A percentile compares a stretch with the other conserved stretches of the same genome.
These are phyloP conservation scores for Ulota crispa DNA, from an alignment of 225 moss, liverwort and hornwort genomes.

Conservation along the genomic window DNA sequence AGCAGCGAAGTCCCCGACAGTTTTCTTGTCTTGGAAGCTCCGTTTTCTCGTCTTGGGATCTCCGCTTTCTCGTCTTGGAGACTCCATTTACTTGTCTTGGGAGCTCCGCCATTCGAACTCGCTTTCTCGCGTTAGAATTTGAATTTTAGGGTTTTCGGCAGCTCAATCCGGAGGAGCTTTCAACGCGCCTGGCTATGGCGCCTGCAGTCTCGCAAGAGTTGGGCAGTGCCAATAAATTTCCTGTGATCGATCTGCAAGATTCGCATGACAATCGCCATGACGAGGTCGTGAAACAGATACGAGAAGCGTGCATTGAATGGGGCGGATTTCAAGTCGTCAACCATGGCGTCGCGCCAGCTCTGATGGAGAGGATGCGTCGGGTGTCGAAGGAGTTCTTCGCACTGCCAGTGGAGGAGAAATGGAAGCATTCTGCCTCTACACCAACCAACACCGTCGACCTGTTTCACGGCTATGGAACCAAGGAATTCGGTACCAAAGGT, in stretches of 20 bases:
- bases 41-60: too few species aligned
- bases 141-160: background rate
- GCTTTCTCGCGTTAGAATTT: background rate
- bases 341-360: conserved; percentile 39
- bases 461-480: conserved; percentile 45
- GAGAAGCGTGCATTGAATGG: conserved; percentile 37
- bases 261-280: conserved; percentile 20
- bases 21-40: too few species aligned
- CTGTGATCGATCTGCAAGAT: conserved; percentile 43
- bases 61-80: too few species aligned
- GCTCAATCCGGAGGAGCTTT: too few species aligned
- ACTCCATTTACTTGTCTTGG: too few species aligned
- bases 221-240: conserved; percentile 4
- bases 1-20: too few species aligned
- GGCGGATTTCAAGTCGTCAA: conserved; percentile 61
- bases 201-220: background rate
- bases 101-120: background rate
- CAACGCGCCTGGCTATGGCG: conserved; percentile 9
- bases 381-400: conserved; percentile 48
- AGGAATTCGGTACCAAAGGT: conserved; percentile 28
- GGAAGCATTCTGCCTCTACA: conserved; percentile 10
- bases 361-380: conserved; percentile 35
- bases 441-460: conserved; percentile 22
- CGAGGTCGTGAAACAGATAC: conserved; percentile 35
- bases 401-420: conserved; percentile 49